Conservation (phyloP, 129 eudicot genomes). For the Cynara cardunculus region DNA sequence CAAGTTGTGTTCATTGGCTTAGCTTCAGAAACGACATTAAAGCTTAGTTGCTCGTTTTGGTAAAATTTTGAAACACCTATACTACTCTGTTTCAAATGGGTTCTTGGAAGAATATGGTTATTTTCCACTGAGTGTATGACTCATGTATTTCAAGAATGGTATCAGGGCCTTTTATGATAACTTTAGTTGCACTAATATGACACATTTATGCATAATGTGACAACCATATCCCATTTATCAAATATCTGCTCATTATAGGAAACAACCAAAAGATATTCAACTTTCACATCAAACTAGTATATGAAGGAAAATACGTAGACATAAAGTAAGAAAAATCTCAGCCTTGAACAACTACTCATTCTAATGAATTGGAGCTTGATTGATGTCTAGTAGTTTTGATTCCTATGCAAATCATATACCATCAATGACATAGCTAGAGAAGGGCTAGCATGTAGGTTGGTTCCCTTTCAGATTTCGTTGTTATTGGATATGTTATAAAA, state of each 20-base stretch:
- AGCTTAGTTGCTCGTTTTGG: no score
- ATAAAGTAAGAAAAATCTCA: not conserved
- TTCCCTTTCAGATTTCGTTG: not conserved
- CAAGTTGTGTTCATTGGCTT: no score
- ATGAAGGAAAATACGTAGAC: not conserved
- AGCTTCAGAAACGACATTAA: no score
- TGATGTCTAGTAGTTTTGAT: not conserved
- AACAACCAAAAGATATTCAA: not conserved
- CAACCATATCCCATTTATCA: not conserved
- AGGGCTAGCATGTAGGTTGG: not conserved
- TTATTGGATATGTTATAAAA: not conserved
- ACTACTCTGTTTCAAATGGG: no score
- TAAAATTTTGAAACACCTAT: no score
- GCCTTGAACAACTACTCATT: not conserved
- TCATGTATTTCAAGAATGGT: no score
- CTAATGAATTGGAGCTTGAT: not conserved
- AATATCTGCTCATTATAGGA: not conserved
- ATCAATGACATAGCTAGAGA: not conserved
- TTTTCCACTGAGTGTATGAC: no score
- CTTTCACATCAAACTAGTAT: not conserved
- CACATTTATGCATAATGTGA: not conserved
- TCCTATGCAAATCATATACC: not conserved
- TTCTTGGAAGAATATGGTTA: no score
- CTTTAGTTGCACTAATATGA: not conserved
- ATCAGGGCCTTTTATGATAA: not conserved